A percentile compares a stretch with the other conserved stretches of the same genome.
Evolutionary conservation across 2,329 filamentous ascomycete species (phyloP).

Genomic region (Remersonia thermophila): DNA sequence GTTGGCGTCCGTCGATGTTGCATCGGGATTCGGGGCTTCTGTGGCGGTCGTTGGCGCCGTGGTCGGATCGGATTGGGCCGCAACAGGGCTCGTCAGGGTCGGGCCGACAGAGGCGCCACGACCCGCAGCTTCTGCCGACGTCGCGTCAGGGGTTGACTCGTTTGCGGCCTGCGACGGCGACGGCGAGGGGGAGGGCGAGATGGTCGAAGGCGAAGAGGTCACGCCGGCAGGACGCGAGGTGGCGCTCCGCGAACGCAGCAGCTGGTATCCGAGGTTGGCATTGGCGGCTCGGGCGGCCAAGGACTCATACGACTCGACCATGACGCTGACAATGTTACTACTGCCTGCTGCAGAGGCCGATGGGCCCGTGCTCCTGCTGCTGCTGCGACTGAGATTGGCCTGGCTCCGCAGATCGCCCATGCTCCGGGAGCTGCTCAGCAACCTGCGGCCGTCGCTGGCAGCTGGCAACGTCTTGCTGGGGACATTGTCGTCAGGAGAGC

Average conservation of each 20-base stretch:
- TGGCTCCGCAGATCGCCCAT: slow-evolving; percentile 7
- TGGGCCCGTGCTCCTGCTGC: slow-evolving; percentile 6
- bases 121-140: not conserved
- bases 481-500: slow-evolving; percentile 5
- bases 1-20: slow-evolving; percentile 1
- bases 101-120: slow-evolving; percentile 8
- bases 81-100: slow-evolving; percentile 1
- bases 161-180: slow-evolving; percentile 4
- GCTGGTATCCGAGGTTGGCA: slow-evolving; percentile 20
- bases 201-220: slow-evolving; percentile 11
- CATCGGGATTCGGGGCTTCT: slow-evolving; percentile 5
- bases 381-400: slow-evolving; percentile 10
- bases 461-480: slow-evolving; percentile 1
- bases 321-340: slow-evolving; percentile 16
- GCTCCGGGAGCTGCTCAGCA: slow-evolving; percentile 7
- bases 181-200: slow-evolving; percentile 12
- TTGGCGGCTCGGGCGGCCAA: slow-evolving; percentile 19
- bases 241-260: slow-evolving; percentile 18
- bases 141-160: not conserved
- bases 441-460: slow-evolving; percentile 1
- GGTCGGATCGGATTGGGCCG: slow-evolving; percentile 6
- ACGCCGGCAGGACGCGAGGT: slow-evolving; percentile 6
- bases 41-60: slow-evolving; percentile 7
- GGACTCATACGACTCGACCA: slow-evolving; percentile 24
- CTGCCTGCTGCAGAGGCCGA: slow-evolving; percentile 6